Percentiles rank a stretch among this genome's conserved stretches.
These are phyloP conservation scores for Chrysoporthe austroafricana DNA, from an alignment of 2,329 filamentous ascomycete species.

Conservation along the genomic window DNA sequence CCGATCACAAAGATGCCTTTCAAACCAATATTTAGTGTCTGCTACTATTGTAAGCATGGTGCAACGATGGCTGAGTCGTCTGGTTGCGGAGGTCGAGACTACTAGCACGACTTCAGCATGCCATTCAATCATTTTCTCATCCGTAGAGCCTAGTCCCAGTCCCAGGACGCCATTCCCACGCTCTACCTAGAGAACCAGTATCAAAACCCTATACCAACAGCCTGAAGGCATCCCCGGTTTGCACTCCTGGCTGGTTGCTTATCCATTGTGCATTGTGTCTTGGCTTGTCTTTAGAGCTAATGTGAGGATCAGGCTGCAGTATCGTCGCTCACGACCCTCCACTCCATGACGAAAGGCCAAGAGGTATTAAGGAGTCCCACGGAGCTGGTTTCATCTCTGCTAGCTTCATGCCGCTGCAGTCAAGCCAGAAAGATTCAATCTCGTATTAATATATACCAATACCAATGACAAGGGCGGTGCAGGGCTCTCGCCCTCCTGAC, in stretches of 20 bases:
- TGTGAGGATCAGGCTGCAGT: background rate
- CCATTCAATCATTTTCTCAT: background rate
- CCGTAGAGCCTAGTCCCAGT: conserved; percentile 6
- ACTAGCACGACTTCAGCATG: background rate
- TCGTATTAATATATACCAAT: background rate
- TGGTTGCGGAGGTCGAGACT: background rate
- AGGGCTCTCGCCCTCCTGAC: background rate
- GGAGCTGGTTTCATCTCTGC: background rate
- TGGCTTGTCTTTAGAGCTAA: background rate
- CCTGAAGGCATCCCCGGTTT: background rate
- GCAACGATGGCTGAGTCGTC: background rate
- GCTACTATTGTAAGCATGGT: background rate
- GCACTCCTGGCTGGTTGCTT: too few relatives aligned
- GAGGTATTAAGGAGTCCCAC: background rate
- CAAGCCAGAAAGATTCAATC: background rate
- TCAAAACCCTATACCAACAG: background rate
- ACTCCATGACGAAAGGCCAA: background rate
- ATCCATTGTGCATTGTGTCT: too few relatives aligned
- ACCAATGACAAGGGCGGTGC: background rate
- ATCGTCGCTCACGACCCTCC: background rate
- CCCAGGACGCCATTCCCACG: background rate
- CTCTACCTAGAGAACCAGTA: background rate
- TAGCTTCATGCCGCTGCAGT: background rate
- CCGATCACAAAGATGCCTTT: background rate
- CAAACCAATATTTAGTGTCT: background rate